These are phyloP conservation scores for Monosporozyma aerobia DNA, from an alignment of 805 yeast genomes.

Conservation along the genomic window DNA sequence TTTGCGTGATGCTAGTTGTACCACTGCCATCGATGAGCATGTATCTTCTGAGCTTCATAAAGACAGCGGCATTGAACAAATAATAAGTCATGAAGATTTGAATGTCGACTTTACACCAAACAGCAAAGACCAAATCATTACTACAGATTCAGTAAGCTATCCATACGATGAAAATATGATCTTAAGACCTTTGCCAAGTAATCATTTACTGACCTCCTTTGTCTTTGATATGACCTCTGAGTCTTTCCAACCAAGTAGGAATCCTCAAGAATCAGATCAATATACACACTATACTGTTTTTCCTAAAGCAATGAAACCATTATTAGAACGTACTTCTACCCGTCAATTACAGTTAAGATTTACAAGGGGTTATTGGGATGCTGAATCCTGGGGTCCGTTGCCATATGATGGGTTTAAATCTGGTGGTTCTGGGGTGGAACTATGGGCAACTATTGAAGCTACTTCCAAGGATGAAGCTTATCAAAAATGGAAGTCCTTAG, in stretches of 20 bases:
- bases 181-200: constrained; percentile 65
- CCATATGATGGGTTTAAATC: constrained; percentile 62
- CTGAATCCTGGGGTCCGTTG: constrained; percentile 74
- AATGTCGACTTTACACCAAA: neutral
- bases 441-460: constrained; percentile 82
- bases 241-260: constrained; percentile 22
- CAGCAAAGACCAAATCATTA: neutral
- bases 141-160: constrained; percentile 15
- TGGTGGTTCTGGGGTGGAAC: constrained; percentile 94
- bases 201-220: constrained; percentile 62
- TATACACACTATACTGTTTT: constrained; percentile 54
- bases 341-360: constrained; percentile 77
- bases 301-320: constrained; percentile 74
- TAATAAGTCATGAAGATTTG: neutral
- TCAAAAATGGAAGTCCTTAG: constrained; percentile 58
- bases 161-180: constrained; percentile 55
- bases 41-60: neutral
- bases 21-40: neutral
- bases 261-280: constrained; percentile 15
- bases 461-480: constrained; percentile 44
- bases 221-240: constrained; percentile 56
- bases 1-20: neutral
- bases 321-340: constrained; percentile 55
- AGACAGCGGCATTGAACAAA: neutral
- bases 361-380: constrained; percentile 93